phyloP scores from a whole-genome alignment of 2,329 filamentous ascomycete species.

The Neonectria sp. region DNA sequence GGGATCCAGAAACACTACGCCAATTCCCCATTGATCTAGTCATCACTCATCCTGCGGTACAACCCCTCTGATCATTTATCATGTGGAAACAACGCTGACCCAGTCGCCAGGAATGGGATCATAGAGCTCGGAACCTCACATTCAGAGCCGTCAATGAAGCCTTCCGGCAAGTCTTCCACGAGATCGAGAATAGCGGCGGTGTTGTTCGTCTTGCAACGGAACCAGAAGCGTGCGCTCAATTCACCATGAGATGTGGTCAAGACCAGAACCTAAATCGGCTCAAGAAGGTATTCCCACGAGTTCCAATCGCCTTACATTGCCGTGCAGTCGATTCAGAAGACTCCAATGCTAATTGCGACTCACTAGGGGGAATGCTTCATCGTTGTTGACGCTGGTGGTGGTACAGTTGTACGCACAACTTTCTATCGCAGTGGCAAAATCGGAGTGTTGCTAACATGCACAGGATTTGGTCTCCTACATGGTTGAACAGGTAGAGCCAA shows the following conservation, averaged over 20 bases:
- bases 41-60: slow-evolving; percentile 33
- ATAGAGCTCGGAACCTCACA: slow-evolving; percentile 29
- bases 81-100: not conserved
- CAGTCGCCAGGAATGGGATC: slow-evolving; percentile 25
- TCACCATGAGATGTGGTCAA: slow-evolving; percentile 21
- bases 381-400: slow-evolving; percentile 34
- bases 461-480: slow-evolving; percentile 33
- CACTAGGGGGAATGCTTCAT: slow-evolving; percentile 31
- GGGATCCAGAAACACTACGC: not conserved
- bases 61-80: accelerated
- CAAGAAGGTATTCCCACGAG: slow-evolving; percentile 1
- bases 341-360: not conserved
- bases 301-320: not conserved
- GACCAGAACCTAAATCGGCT: slow-evolving; percentile 14
- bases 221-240: slow-evolving; percentile 35
- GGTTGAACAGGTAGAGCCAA: slow-evolving; percentile 21
- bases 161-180: slow-evolving; percentile 21
- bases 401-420: slow-evolving; percentile 29
- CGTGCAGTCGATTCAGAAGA: not conserved
- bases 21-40: slow-evolving; percentile 32
- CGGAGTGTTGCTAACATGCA: not conserved
- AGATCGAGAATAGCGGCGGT: slow-evolving; percentile 1
- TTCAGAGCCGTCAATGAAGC: slow-evolving; percentile 31
- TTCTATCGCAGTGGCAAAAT: not conserved
- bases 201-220: slow-evolving; percentile 25